Evolutionary conservation across 1,139 yeast genomes (phyloP).

Genomic region (Pneumocystis sp.): DNA sequence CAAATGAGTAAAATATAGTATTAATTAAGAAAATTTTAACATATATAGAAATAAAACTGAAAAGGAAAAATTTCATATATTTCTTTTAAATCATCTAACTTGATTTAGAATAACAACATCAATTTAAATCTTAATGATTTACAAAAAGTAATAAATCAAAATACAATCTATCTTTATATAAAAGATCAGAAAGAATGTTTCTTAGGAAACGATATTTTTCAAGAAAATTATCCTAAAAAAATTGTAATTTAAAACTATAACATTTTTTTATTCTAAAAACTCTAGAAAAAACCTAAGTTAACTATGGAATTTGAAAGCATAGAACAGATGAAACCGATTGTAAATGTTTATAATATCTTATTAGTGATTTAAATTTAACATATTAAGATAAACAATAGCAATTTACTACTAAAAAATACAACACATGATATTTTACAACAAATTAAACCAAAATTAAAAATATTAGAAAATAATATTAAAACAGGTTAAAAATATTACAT

Average conservation of each 20-base stretch:
- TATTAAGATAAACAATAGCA: slow-evolving; percentile 5
- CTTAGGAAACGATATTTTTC: not conserved
- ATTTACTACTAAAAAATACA: slow-evolving; percentile 1
- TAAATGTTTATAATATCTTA: not conserved
- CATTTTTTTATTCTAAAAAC: not conserved
- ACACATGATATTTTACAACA: not conserved
- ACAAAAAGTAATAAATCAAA: not conserved
- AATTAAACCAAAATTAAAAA: slow-evolving; percentile 10
- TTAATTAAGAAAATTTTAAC: not conserved
- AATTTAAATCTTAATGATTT: not conserved
- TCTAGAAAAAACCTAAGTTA: not conserved
- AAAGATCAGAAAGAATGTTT: not conserved
- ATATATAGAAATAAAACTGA: not conserved
- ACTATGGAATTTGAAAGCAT: not conserved
- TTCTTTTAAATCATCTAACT: not conserved
- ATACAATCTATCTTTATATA: not conserved
- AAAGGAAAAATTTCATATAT: not conserved
- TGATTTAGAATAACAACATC: not conserved
- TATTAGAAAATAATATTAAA: slow-evolving; percentile 5
- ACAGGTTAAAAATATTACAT: slow-evolving; percentile 6
- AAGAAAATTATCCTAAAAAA: not conserved
- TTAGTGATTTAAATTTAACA: not conserved
- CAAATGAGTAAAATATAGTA: not conserved
- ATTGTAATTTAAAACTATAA: not conserved
- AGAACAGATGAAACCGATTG: not conserved